A percentile compares a stretch with the other conserved stretches of the same genome.
These are phyloP conservation scores for Entonaema liquescens DNA, from an alignment of 495 filamentous ascomycete species.

Conservation along the genomic window DNA sequence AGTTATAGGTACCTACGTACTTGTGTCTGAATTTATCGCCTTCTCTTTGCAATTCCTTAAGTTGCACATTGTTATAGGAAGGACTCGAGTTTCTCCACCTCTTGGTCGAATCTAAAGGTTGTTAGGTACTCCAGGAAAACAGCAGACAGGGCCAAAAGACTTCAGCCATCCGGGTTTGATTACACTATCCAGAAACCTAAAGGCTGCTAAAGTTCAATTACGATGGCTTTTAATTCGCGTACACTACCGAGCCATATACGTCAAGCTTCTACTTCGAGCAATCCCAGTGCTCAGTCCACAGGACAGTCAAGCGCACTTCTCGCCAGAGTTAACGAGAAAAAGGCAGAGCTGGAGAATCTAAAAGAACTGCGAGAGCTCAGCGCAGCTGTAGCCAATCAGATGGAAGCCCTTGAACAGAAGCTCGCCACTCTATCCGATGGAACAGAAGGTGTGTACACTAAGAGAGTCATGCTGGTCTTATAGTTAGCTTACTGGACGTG, in stretches of 20 bases:
- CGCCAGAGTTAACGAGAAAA: slow-evolving; percentile 91
- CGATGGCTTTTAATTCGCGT: slow-evolving; percentile 54
- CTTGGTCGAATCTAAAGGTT: background rate
- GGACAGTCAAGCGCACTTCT: slow-evolving; percentile 84
- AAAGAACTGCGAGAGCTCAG: slow-evolving; percentile 89
- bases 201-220: background rate
- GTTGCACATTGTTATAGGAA: background rate
- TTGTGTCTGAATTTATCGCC: background rate
- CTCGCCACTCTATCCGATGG: slow-evolving; percentile 87
- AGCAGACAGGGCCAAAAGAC: background rate
- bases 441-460: slow-evolving; percentile 75
- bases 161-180: background rate
- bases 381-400: slow-evolving; percentile 83
- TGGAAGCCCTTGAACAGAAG: slow-evolving; percentile 90
- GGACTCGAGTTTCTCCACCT: background rate
- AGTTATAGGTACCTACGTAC: background rate
- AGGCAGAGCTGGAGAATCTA: slow-evolving; percentile 88
- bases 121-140: background rate
- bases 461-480: background rate
- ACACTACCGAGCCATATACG: slow-evolving; percentile 66
- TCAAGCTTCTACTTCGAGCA: slow-evolving; percentile 61
- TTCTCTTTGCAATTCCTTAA: background rate
- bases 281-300: slow-evolving; percentile 50
- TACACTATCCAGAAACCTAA: background rate
- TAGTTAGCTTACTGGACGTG: slow-evolving; percentile 10